These are phyloP conservation scores for Yarrowia divulgata DNA, from an alignment of 805 yeast species.

Conservation along the genomic window DNA sequence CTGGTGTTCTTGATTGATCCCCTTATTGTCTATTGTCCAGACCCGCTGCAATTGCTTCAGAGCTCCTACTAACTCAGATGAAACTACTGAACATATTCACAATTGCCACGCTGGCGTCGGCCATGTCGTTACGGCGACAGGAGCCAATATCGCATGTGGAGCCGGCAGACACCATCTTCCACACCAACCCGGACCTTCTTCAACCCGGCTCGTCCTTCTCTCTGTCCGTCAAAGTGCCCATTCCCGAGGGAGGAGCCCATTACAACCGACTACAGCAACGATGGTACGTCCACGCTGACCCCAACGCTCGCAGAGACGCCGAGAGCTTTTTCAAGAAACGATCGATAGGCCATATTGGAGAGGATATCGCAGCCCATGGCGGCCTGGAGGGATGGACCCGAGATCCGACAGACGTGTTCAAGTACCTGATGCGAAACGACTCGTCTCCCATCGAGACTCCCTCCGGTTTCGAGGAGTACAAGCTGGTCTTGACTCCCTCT, in stretches of 20 bases:
- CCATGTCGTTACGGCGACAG: constrained; percentile 33
- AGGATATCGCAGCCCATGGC: constrained; percentile 16
- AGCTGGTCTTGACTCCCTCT: constrained; percentile 40
- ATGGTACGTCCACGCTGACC: constrained; percentile 35
- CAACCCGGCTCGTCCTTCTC: constrained; percentile 22
- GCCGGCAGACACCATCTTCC: constrained; percentile 34
- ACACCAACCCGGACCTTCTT: constrained; percentile 8
- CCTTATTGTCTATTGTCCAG: too few relatives aligned
- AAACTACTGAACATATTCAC: constrained; percentile 10
- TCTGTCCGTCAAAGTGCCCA: constrained; percentile 27
- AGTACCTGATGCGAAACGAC: constrained; percentile 30
- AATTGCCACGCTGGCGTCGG: constrained; percentile 9
- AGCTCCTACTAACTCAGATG: constrained; percentile 25
- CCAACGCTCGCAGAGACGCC: constrained; percentile 32
- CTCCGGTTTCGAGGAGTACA: constrained; percentile 27
- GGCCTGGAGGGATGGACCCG: constrained; percentile 10
- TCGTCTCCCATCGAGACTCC: constrained; percentile 17
- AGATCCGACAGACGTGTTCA: constrained; percentile 32
- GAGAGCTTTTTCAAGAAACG: constrained; percentile 27
- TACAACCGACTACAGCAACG: constrained; percentile 37
- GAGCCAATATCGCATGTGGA: constrained; percentile 31
- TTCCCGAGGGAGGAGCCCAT: constrained; percentile 34
- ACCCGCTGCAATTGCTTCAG: too few relatives aligned
- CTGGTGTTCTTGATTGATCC: too few relatives aligned
- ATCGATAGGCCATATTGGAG: constrained; percentile 10